phyloP scores from a whole-genome alignment of 805 yeast genomes.

The Wickerhamiella shivajii region DNA sequence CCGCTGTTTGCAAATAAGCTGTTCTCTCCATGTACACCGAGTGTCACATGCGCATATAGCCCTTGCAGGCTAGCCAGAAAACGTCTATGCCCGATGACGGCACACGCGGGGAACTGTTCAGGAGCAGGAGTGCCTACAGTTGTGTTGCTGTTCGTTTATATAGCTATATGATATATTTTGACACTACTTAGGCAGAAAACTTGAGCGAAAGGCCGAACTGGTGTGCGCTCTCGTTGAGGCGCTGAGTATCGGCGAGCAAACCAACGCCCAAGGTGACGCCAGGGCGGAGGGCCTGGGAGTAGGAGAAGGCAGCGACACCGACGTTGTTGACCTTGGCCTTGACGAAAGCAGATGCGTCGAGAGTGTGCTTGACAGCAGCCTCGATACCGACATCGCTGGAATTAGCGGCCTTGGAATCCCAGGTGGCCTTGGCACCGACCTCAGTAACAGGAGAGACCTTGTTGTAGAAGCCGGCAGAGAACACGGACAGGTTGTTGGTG shows the following conservation, averaged over 20 bases:
- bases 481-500: slow-evolving; percentile 58
- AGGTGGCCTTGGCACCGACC: slow-evolving; percentile 96
- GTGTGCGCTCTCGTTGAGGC: slow-evolving; percentile 93
- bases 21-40: too few species aligned
- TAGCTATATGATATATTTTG: too few species aligned
- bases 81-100: too few species aligned
- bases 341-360: slow-evolving; percentile 78
- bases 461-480: slow-evolving; percentile 85
- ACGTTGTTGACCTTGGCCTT: slow-evolving; percentile 96
- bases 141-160: too few species aligned
- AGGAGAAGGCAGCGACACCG: slow-evolving; percentile 85
- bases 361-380: slow-evolving; percentile 86
- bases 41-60: too few species aligned
- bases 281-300: slow-evolving; percentile 88
- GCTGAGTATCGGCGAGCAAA: slow-evolving; percentile 90
- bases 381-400: slow-evolving; percentile 77
- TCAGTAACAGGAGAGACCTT: slow-evolving; percentile 79
- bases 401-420: slow-evolving; percentile 68
- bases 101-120: too few species aligned
- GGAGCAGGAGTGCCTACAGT: too few species aligned
- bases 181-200: slow-evolving; percentile 74
- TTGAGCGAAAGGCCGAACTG: slow-evolving; percentile 92
- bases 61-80: too few species aligned
- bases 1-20: too few species aligned
- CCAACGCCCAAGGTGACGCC: slow-evolving; percentile 96